A percentile compares a stretch with the other conserved stretches of the same genome.
phyloP scores from a whole-genome alignment of 139 green algal species.

The Pleodorina starrii region DNA sequence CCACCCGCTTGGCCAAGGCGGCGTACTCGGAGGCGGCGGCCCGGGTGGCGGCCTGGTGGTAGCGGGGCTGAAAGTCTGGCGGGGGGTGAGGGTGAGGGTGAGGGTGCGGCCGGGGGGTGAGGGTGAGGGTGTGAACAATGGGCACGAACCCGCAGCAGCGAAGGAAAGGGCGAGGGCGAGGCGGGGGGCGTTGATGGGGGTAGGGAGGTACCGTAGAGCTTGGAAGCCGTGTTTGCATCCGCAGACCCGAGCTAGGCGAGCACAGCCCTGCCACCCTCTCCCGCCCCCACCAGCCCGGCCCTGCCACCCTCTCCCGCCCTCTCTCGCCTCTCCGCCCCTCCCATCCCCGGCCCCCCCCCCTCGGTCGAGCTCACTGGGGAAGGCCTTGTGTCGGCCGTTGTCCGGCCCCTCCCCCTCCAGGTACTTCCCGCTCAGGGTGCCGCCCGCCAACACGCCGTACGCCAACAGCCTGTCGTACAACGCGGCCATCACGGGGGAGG shows the following conservation, averaged over 20 bases:
- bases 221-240: background rate
- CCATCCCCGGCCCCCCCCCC: background rate
- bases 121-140: background rate
- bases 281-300: background rate
- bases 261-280: too few relatives aligned
- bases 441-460: conserved; percentile 71
- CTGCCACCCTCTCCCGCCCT: background rate
- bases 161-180: background rate
- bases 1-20: conserved; percentile 73
- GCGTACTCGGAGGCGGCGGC: conserved; percentile 73
- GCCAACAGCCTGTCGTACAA: conserved; percentile 62
- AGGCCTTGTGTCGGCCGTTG: conserved; percentile 58
- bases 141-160: too few relatives aligned
- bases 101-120: too few relatives aligned
- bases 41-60: conserved; percentile 52
- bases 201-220: background rate
- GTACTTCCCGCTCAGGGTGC: conserved; percentile 88
- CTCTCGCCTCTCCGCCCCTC: background rate
- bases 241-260: background rate
- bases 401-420: conserved; percentile 44
- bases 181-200: background rate
- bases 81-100: too few relatives aligned
- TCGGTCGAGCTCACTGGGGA: conserved; percentile 45
- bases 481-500: too few relatives aligned
- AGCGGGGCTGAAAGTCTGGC: conserved; percentile 73